Percentiles rank a stretch among this genome's conserved stretches.
Evolutionary conservation across 257 asterid species (phyloP).

Genomic region (Nemophila menziesii): DNA sequence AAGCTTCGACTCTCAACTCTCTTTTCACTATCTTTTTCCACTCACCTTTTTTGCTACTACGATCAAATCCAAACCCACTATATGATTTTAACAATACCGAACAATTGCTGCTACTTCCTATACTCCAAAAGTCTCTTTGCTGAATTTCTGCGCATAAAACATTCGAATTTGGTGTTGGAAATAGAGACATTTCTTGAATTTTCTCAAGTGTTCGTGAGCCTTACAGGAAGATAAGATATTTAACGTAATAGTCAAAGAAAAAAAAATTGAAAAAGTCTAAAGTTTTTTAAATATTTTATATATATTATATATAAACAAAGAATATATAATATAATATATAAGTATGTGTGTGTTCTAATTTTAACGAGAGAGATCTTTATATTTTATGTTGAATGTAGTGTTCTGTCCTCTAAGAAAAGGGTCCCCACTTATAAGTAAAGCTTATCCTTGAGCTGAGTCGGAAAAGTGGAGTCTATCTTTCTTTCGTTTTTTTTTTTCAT

Average conservation of each 20-base stretch:
- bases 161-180: conserved; percentile 56
- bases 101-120: conserved; percentile 11
- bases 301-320: too few relatives aligned
- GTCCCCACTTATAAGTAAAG: too few relatives aligned
- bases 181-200: conserved; percentile 35
- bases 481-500: too few relatives aligned
- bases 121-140: conserved; percentile 19
- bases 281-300: too few relatives aligned
- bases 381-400: too few relatives aligned
- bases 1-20: conserved; percentile 24
- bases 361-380: too few relatives aligned
- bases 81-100: conserved; percentile 20
- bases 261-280: too few relatives aligned
- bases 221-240: conserved; percentile 15
- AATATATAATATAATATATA: too few relatives aligned
- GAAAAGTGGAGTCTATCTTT: too few relatives aligned
- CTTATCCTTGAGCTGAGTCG: not conserved
- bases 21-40: conserved; percentile 19
- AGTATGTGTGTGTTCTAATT: too few relatives aligned
- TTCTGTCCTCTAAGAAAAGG: too few relatives aligned
- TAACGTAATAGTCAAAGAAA: not conserved
- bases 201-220: not conserved
- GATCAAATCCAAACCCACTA: conserved; percentile 28
- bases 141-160: conserved; percentile 45
- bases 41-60: conserved; percentile 26